phyloP scores from a whole-genome alignment of 2,329 filamentous ascomycete species.

The Diaporthe destruens region DNA sequence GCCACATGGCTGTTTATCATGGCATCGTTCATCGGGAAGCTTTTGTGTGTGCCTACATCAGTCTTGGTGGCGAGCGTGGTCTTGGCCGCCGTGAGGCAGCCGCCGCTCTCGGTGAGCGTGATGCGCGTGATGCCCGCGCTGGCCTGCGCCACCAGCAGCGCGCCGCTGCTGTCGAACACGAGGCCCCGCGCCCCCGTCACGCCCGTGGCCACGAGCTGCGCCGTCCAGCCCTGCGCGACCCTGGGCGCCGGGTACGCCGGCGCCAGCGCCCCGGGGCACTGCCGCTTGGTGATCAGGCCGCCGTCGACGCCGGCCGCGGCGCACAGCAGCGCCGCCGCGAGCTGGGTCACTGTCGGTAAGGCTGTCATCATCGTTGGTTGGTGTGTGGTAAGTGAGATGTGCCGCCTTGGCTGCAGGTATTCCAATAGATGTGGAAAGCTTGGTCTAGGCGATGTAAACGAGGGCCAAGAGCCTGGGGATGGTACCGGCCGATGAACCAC shows the following conservation, averaged over 20 bases:
- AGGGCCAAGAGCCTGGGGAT: background rate
- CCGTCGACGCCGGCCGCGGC: background rate
- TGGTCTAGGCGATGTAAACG: background rate
- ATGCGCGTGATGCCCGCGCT: slow-evolving; percentile 58
- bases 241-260: slow-evolving; percentile 53
- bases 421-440: background rate
- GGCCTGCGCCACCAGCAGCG: slow-evolving; percentile 59
- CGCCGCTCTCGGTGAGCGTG: slow-evolving; percentile 54
- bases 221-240: slow-evolving; percentile 58
- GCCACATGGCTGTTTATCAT: slow-evolving; percentile 44
- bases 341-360: background rate
- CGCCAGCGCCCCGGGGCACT: slow-evolving; percentile 45
- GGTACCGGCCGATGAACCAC: background rate
- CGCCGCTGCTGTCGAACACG: slow-evolving; percentile 58
- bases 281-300: background rate
- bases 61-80: slow-evolving; percentile 46
- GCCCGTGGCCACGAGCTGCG: slow-evolving; percentile 57
- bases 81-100: slow-evolving; percentile 53
- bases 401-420: background rate
- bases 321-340: slow-evolving; percentile 2
- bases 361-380: background rate
- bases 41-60: background rate
- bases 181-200: slow-evolving; percentile 59
- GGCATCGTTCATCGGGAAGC: slow-evolving; percentile 43
- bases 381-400: background rate